Evolutionary conservation across 495 filamentous ascomycete species (phyloP).

Genomic region (Glonium stellatum): DNA sequence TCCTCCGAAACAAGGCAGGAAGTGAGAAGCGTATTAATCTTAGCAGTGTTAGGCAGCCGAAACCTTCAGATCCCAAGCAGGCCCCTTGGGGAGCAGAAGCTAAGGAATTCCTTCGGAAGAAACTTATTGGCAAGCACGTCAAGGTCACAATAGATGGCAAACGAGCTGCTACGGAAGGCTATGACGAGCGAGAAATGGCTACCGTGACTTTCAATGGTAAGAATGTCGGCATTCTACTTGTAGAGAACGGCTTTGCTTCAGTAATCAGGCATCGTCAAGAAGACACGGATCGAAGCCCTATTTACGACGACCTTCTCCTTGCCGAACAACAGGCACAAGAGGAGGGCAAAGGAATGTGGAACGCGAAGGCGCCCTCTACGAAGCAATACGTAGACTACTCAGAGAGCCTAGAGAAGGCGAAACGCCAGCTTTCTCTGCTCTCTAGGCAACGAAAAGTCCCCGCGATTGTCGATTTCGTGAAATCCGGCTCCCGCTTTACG

Average conservation of each 20-base stretch:
- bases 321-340: slow-evolving; percentile 81
- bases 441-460: slow-evolving; percentile 88
- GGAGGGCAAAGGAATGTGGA: slow-evolving; percentile 91
- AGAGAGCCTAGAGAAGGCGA: slow-evolving; percentile 88
- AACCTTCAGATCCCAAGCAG: slow-evolving; percentile 72
- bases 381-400: slow-evolving; percentile 83
- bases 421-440: slow-evolving; percentile 78
- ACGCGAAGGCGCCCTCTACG: slow-evolving; percentile 68
- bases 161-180: slow-evolving; percentile 81
- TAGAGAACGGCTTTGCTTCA: slow-evolving; percentile 85
- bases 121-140: slow-evolving; percentile 91
- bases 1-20: slow-evolving; percentile 73
- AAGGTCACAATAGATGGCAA: slow-evolving; percentile 81
- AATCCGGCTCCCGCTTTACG: slow-evolving; percentile 89
- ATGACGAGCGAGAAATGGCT: slow-evolving; percentile 88
- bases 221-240: slow-evolving; percentile 76
- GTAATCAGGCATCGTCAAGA: slow-evolving; percentile 91
- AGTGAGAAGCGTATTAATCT: slow-evolving; percentile 83
- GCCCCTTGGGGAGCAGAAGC: slow-evolving; percentile 84
- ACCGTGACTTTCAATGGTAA: slow-evolving; percentile 77
- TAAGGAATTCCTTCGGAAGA: slow-evolving; percentile 92
- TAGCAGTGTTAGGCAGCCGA: slow-evolving; percentile 87
- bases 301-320: slow-evolving; percentile 85
- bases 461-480: slow-evolving; percentile 93
- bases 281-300: slow-evolving; percentile 82